Percentiles rank a stretch among this genome's conserved stretches.
phyloP scores from a whole-genome alignment of 805 yeast species.

The Tetrapisispora namnaoensis region DNA sequence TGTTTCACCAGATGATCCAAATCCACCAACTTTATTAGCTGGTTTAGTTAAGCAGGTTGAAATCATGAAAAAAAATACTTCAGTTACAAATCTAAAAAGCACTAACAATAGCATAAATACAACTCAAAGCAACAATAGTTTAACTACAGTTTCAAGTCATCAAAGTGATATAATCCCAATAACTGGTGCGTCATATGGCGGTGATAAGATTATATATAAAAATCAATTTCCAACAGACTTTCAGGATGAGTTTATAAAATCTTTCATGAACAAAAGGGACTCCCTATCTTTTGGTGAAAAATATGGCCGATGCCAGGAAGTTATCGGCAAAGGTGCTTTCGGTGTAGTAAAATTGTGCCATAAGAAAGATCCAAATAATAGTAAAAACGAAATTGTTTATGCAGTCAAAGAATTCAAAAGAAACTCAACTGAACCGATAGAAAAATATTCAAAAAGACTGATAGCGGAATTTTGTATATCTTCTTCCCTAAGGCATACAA shows the following conservation, averaged over 20 bases:
- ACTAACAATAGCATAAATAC: slow-evolving; percentile 13
- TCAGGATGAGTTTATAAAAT: not conserved
- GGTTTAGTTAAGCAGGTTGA: slow-evolving; percentile 52
- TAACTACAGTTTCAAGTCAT: not conserved
- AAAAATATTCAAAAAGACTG: slow-evolving; percentile 59
- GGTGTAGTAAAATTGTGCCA: slow-evolving; percentile 90
- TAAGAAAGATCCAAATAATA: slow-evolving; percentile 36
- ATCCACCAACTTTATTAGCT: slow-evolving; percentile 64
- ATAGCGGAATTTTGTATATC: slow-evolving; percentile 80
- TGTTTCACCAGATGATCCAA: slow-evolving; percentile 3
- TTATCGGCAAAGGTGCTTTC: slow-evolving; percentile 87
- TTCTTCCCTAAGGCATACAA: slow-evolving; percentile 64
- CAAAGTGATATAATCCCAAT: slow-evolving; percentile 6
- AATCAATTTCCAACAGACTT: not conserved
- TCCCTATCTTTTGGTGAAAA: slow-evolving; percentile 53
- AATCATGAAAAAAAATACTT: slow-evolving; percentile 3
- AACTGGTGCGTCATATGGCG: slow-evolving; percentile 28
- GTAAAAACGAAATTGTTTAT: slow-evolving; percentile 41
- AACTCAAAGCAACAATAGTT: not conserved
- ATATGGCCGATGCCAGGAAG: slow-evolving; percentile 91
- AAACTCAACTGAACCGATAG: slow-evolving; percentile 49
- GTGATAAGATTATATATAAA: slow-evolving; percentile 12
- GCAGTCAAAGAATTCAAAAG: slow-evolving; percentile 85
- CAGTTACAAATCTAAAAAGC: not conserved
- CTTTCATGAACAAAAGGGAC: slow-evolving; percentile 6